Base-by-base conservation (phyloP, 1,284 basidiomycete species). In the Puccinia coronata region DNA sequence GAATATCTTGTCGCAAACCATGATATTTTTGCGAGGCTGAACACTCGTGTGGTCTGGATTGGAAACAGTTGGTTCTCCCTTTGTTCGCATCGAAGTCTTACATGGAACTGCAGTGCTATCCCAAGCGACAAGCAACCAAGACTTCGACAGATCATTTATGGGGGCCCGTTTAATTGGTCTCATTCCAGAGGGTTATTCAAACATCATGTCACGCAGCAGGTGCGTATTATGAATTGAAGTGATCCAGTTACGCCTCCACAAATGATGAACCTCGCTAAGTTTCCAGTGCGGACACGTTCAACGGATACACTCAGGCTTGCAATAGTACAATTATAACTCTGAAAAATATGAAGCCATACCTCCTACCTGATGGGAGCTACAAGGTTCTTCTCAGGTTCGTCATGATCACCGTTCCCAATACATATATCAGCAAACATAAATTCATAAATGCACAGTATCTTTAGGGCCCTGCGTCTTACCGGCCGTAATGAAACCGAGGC, bases 381-480 rank as follows among this genome's bases (percentile, higher is more conserved):
- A 71, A 71, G 47, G 12, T 71, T 6, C 28, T 71, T 2, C 18
- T 71, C 39, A 51, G 69, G 69, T 71, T 31, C 9, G 69, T 18
- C 57, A 6, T 34, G 9, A 34, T 47, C 43, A 25, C 28, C 9
- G 18, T 28, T 57, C 14, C 9, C 11, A 16, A 59, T 18, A 8
- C 2, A n/a, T n/a, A n/a, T n/a, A 9, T 28, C 5, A 8, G 11
- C 11, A 28, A 25, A 9, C n/a, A n/a, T n/a, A n/a, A n/a, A n/a
- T 11, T 34, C 18, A 1, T 16, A 34, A 34, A 5, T 2, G 2
- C 18, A 3, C 2, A 3, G 12, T 11, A 25, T 34, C 34, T 59
- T 1, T n/a, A 67, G 63, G 23, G 63, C 63, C 9, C 36, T 67
- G 28, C 39, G 36, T 14, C 20, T 67, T 14, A 43, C 36, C 41